Percentiles rank a stretch among this genome's conserved stretches.
Evolutionary conservation across 1,284 basidiomycete genomes (phyloP).

Genomic region (Cronartium ribicola): DNA sequence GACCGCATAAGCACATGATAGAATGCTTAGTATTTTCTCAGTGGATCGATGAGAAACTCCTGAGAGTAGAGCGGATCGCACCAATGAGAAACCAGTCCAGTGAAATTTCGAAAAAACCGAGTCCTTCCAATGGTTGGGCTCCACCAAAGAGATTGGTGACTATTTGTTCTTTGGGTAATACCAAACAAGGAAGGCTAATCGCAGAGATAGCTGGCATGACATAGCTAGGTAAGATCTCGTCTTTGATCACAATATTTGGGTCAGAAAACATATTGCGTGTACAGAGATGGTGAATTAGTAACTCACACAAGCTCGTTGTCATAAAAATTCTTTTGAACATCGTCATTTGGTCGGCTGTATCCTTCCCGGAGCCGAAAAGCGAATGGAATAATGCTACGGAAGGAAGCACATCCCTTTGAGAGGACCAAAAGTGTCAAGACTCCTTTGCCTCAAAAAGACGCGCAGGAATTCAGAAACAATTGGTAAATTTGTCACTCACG

Average conservation of each 20-base stretch:
- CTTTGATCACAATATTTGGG: not conserved
- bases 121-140: slow-evolving; percentile 16
- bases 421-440: not conserved
- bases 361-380: not conserved
- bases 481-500: too few relatives aligned
- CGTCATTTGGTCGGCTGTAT: too few relatives aligned
- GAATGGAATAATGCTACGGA: not conserved
- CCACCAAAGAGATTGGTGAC: slow-evolving; percentile 29
- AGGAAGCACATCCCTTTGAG: not conserved
- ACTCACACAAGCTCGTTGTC: too few relatives aligned
- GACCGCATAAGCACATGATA: too few relatives aligned
- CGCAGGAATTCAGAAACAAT: not conserved
- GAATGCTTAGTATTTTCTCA: too few relatives aligned
- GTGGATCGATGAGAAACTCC: too few relatives aligned
- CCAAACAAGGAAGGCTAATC: slow-evolving; percentile 19
- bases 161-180: not conserved
- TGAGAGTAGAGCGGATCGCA: not conserved
- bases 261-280: not conserved
- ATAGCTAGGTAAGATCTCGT: slow-evolving; percentile 26
- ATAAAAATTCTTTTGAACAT: too few relatives aligned
- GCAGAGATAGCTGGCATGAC: slow-evolving; percentile 20
- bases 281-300: too few relatives aligned
- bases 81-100: slow-evolving; percentile 22
- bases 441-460: not conserved
- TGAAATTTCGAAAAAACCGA: slow-evolving; percentile 25